Percentiles rank a stretch among this genome's conserved stretches.
phyloP scores from a whole-genome alignment of 352 stramenopile species.

The Pythium guiyangense region DNA sequence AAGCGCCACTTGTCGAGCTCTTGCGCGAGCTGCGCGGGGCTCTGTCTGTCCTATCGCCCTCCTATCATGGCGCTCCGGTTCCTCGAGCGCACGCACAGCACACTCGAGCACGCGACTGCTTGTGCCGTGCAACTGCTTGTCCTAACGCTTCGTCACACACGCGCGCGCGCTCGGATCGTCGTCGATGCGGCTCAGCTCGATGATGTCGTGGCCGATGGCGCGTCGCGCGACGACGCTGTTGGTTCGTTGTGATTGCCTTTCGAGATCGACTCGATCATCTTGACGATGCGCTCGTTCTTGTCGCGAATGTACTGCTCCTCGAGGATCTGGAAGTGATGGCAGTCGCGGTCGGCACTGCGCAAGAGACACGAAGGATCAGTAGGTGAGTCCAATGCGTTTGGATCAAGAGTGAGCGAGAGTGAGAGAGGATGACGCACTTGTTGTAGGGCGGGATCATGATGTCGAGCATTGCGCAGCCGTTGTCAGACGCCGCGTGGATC shows the following conservation, averaged over 20 bases:
- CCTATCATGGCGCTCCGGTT: too few species aligned
- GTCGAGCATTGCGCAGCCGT: slow-evolving; percentile 74
- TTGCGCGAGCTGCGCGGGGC: too few species aligned
- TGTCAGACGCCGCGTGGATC: slow-evolving; percentile 62
- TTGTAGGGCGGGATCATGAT: slow-evolving; percentile 87
- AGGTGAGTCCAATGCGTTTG: too few species aligned
- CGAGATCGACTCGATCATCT: slow-evolving; percentile 67
- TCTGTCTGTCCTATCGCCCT: too few species aligned
- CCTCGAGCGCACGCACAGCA: too few species aligned
- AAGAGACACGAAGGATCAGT: too few species aligned
- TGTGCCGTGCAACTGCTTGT: too few species aligned
- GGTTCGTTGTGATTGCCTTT: slow-evolving; percentile 65
- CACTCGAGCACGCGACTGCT: too few species aligned
- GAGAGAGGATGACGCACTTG: slow-evolving; percentile 38
- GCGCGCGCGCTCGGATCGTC: background rate
- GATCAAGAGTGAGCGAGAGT: too few species aligned
- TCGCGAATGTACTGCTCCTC: slow-evolving; percentile 41
- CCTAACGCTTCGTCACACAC: too few species aligned
- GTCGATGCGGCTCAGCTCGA: too few species aligned
- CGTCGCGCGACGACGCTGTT: slow-evolving; percentile 3
- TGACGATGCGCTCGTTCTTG: slow-evolving; percentile 53
- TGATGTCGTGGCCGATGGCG: background rate
- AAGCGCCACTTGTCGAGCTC: too few species aligned
- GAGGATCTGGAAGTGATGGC: slow-evolving; percentile 72
- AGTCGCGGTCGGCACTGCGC: slow-evolving; percentile 65